These are phyloP conservation scores for Venturiaceae sp. DNA, from an alignment of 2,329 filamentous ascomycete species.

Conservation along the genomic window DNA sequence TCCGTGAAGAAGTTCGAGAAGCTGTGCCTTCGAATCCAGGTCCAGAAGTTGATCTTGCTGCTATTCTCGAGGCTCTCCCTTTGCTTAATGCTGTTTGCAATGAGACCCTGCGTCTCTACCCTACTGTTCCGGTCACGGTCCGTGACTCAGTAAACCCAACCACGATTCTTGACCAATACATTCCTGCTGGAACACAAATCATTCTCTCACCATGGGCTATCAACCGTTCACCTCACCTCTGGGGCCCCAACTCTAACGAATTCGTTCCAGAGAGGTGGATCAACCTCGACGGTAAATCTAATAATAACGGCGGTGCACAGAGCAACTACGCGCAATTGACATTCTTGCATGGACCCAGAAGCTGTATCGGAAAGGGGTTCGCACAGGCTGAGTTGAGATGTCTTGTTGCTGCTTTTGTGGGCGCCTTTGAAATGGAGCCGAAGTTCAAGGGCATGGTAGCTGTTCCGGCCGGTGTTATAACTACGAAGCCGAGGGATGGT, in stretches of 20 bases:
- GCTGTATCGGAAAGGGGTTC: conserved; percentile 28
- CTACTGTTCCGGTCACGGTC: conserved; percentile 24
- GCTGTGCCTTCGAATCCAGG: conserved; percentile 30
- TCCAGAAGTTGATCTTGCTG: conserved; percentile 19
- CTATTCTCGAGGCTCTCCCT: conserved; percentile 31
- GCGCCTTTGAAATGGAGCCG: conserved; percentile 23
- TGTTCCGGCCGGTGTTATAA: conserved; percentile 23
- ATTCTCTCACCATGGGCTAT: conserved; percentile 29
- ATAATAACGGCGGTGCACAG: conserved; percentile 25
- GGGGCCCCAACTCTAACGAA: conserved; percentile 30
- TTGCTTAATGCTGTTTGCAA: conserved; percentile 37
- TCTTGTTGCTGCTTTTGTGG: conserved; percentile 24
- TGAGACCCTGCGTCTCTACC: conserved; percentile 28
- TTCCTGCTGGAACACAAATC: conserved; percentile 29
- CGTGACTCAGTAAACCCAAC: conserved; percentile 23
- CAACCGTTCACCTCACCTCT: conserved; percentile 31
- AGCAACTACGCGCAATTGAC: conserved; percentile 32
- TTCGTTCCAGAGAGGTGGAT: conserved; percentile 38
- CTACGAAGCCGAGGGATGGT: conserved; percentile 26
- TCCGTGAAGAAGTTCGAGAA: conserved; percentile 58
- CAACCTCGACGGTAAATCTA: conserved; percentile 26
- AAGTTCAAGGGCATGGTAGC: conserved; percentile 20
- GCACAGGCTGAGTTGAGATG: conserved; percentile 26
- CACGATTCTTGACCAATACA: conserved; percentile 19
- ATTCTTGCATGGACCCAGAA: conserved; percentile 32